These are phyloP conservation scores for Paraphaeosphaeria sporulosa DNA, from an alignment of 2,329 filamentous ascomycete species.

Conservation along the genomic window DNA sequence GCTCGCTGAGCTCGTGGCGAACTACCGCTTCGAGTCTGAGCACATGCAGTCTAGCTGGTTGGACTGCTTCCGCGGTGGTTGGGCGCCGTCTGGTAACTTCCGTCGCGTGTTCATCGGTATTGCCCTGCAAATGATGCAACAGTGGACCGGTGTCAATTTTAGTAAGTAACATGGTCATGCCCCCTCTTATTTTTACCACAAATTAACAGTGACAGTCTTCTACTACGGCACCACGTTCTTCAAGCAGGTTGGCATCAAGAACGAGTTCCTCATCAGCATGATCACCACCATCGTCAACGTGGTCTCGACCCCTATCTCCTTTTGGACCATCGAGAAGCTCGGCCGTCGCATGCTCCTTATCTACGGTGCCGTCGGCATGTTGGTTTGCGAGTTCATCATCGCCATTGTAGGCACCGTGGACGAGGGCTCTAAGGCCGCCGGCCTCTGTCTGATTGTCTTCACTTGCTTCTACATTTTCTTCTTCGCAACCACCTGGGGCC, in stretches of 20 bases:
- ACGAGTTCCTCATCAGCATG: slow-evolving; percentile 84
- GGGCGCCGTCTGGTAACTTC: slow-evolving; percentile 60
- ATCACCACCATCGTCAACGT: slow-evolving; percentile 91
- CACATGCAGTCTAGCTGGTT: slow-evolving; percentile 69
- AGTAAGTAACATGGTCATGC: slow-evolving; percentile 44
- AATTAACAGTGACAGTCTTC: slow-evolving; percentile 28
- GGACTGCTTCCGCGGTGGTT: slow-evolving; percentile 67
- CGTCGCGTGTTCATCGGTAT: slow-evolving; percentile 58
- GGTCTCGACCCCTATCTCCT: slow-evolving; percentile 82
- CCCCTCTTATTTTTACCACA: neutral
- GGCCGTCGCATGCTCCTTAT: slow-evolving; percentile 84
- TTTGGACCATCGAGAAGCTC: slow-evolving; percentile 83
- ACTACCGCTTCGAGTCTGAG: slow-evolving; percentile 78
- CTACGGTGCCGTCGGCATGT: slow-evolving; percentile 80
- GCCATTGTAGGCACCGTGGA: slow-evolving; percentile 66
- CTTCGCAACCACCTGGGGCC: slow-evolving; percentile 90
- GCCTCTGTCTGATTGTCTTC: slow-evolving; percentile 73
- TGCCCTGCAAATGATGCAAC: slow-evolving; percentile 60
- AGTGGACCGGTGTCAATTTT: slow-evolving; percentile 85
- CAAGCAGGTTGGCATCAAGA: slow-evolving; percentile 74
- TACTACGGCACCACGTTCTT: slow-evolving; percentile 81
- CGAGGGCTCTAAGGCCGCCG: slow-evolving; percentile 58
- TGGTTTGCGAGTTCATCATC: slow-evolving; percentile 86
- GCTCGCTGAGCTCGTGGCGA: slow-evolving; percentile 85
- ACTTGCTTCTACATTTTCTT: slow-evolving; percentile 94